Base-by-base conservation (phyloP, 2,329 filamentous ascomycete species). In the Diaporthe nobilis region DNA sequence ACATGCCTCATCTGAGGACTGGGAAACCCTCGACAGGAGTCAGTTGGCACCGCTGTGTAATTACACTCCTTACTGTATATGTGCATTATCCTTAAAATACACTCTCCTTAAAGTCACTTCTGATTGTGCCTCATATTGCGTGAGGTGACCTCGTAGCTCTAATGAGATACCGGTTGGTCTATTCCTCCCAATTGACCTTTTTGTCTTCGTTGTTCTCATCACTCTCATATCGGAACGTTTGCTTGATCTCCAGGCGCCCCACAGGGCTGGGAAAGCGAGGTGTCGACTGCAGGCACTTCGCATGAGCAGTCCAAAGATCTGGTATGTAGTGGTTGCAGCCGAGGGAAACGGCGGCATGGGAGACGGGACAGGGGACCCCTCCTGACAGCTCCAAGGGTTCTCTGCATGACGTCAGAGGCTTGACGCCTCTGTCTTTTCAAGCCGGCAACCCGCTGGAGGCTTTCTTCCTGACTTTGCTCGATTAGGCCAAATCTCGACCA, bases 361-460 rank as follows among this genome's bases (percentile, higher is more conserved):
- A 42, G 22, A 25, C 7, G n/a, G 58, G 39, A 37, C 47, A 39
- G 65, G 65, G 65, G 65, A 53, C 47, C 65, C 65, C 65, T 68
- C 47, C 47, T 68, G 65, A 68, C 65, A 68, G 44, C 47, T 25
- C 37, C 12, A 39, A 53, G 31, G 65, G 65, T 53, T 37, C 65
- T 49, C 47, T 53, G 47, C 28, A 20, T 68, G 65, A 68, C 65
- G 65, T 68, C 65, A 68, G 65, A 42, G 65, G 65, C 65, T 68
- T 68, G 65, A 37, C 65, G 65, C 65, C 65, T 68, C 28, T 68
- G 22, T 51, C 44, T 47, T 12, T 20, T 7, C n/a, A 15, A 37
- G 31, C 44, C 63, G 31, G 44, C 44, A n/a, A 25, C 28, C 44
- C 13, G 44, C 47, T 39, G 65, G 47, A 15, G 13, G 65, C 65